These are phyloP conservation scores for Neurospora sp. DNA, from an alignment of 495 filamentous ascomycete genomes.

Conservation along the genomic window DNA sequence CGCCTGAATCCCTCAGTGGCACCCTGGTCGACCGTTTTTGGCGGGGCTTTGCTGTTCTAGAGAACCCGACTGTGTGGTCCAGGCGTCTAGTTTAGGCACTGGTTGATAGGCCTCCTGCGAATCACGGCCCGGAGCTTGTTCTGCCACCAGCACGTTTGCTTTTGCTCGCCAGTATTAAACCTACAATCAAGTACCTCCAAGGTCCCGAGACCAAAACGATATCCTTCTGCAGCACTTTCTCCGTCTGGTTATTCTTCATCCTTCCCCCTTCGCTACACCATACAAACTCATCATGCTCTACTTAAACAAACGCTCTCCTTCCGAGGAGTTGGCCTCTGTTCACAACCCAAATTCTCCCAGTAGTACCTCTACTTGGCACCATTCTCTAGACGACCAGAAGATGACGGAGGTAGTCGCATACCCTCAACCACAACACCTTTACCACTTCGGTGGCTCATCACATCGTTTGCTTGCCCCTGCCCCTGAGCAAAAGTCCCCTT, in stretches of 20 bases:
- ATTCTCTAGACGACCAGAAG: constrained; percentile 1
- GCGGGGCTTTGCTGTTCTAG: not conserved
- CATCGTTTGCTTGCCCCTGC: constrained; percentile 11
- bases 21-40: not conserved
- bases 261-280: not conserved
- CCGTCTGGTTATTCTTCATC: not conserved
- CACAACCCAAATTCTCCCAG: not conserved
- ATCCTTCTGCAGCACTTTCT: not conserved
- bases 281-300: not conserved
- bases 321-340: not conserved
- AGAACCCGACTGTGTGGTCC: not conserved
- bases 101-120: not conserved
- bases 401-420: constrained; percentile 16
- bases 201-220: not conserved
- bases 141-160: not conserved
- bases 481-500: not conserved
- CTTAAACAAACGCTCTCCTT: not conserved
- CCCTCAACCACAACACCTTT: constrained; percentile 4
- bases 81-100: not conserved
- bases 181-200: not conserved
- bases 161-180: not conserved
- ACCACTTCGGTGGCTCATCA: constrained; percentile 7
- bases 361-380: not conserved
- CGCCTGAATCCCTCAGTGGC: not conserved
- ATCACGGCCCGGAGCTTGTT: not conserved